Evolutionary conservation across 1,139 yeast genomes (phyloP).

Genomic region (Kazachstania sp.): DNA sequence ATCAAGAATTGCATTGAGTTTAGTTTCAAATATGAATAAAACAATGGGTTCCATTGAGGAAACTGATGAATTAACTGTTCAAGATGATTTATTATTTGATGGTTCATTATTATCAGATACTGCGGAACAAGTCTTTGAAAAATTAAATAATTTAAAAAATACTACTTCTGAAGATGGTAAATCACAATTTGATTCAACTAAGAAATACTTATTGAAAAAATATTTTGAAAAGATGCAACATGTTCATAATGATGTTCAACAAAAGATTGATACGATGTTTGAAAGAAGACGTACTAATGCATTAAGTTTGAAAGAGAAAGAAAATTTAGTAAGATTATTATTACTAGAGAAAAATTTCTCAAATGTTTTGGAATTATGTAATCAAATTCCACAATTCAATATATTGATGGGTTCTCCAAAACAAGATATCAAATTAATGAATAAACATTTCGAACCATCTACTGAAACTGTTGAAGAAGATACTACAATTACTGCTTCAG

Average conservation of each 20-base stretch:
- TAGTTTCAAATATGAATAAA: slow-evolving; percentile 76
- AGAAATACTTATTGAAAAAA: slow-evolving; percentile 36
- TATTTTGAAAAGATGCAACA: slow-evolving; percentile 45
- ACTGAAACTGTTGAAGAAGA: slow-evolving; percentile 3
- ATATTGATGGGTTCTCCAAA: slow-evolving; percentile 13
- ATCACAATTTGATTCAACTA: slow-evolving; percentile 31
- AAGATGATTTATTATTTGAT: slow-evolving; percentile 45
- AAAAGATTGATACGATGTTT: slow-evolving; percentile 53
- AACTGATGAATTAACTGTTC: slow-evolving; percentile 28
- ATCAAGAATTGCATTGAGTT: slow-evolving; percentile 70
- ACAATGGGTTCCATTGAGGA: slow-evolving; percentile 40
- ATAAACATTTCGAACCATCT: slow-evolving; percentile 8
- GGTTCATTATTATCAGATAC: slow-evolving; percentile 54
- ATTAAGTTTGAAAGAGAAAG: slow-evolving; percentile 59
- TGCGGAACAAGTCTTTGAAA: slow-evolving; percentile 51
- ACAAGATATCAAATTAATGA: slow-evolving; percentile 2
- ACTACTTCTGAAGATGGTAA: slow-evolving; percentile 1
- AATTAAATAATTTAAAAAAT: slow-evolving; percentile 36
- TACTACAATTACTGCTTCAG: slow-evolving; percentile 1
- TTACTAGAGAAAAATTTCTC: slow-evolving; percentile 58
- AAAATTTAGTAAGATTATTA: slow-evolving; percentile 53
- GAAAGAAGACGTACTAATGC: slow-evolving; percentile 49
- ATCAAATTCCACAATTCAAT: slow-evolving; percentile 19
- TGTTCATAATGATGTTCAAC: slow-evolving; percentile 50
- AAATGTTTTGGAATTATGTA: slow-evolving; percentile 53